phyloP scores from a whole-genome alignment of 108 stramenopile genomes.

The Pseudonitzschia delicatissima region DNA sequence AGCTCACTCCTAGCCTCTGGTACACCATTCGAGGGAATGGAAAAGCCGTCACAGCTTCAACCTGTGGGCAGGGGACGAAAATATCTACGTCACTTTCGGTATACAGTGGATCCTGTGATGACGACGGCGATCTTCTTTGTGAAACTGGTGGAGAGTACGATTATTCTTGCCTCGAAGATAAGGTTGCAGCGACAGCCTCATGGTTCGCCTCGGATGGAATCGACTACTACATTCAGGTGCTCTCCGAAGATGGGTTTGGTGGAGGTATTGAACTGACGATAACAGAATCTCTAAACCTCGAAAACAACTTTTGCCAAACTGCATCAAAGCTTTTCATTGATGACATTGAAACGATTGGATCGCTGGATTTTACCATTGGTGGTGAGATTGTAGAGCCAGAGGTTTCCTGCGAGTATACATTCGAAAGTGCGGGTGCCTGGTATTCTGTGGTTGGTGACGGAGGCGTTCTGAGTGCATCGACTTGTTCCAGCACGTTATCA shows the following conservation, averaged over 20 bases:
- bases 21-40: constrained; percentile 15
- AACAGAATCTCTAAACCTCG: constrained; percentile 1
- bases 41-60: constrained; percentile 6
- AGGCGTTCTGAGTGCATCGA: not conserved
- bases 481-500: not conserved
- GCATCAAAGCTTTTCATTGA: not conserved
- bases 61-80: constrained; percentile 7
- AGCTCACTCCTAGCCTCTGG: constrained; percentile 1
- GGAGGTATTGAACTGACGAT: not conserved
- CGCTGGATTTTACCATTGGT: not conserved
- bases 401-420: not conserved
- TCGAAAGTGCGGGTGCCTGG: constrained; percentile 1
- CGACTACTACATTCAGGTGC: constrained; percentile 5
- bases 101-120: constrained; percentile 5
- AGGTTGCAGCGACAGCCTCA: not conserved
- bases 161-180: not conserved
- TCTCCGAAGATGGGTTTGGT: not conserved
- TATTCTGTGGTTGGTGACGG: constrained; percentile 10
- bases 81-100: not conserved
- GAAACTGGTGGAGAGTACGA: not conserved
- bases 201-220: constrained; percentile 12
- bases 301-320: constrained; percentile 4
- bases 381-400: not conserved
- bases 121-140: constrained; percentile 10
- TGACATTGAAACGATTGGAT: not conserved